phyloP scores from a whole-genome alignment of 2,329 filamentous ascomycete species.

The Penicillium capsulatum region DNA sequence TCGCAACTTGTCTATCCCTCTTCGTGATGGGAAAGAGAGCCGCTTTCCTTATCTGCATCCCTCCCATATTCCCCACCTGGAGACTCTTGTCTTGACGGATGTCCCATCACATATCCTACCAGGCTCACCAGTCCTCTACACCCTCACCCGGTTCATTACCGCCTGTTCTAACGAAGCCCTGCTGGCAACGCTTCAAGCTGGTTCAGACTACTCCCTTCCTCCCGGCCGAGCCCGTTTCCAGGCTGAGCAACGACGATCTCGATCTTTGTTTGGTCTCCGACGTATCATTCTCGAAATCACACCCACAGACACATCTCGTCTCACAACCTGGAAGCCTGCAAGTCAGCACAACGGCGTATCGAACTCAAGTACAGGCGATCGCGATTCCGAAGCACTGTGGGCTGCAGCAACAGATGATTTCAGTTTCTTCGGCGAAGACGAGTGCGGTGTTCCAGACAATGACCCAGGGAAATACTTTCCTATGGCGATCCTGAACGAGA shows the following conservation, averaged over 20 bases:
- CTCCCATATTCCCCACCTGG: slow-evolving; percentile 51
- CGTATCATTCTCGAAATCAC: slow-evolving; percentile 56
- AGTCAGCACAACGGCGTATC: slow-evolving; percentile 46
- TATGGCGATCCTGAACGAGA: slow-evolving; percentile 42
- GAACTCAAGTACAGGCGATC: slow-evolving; percentile 56
- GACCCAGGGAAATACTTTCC: slow-evolving; percentile 45
- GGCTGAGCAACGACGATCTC: slow-evolving; percentile 48
- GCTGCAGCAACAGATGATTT: slow-evolving; percentile 57
- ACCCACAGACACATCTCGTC: slow-evolving; percentile 26
- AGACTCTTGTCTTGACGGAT: slow-evolving; percentile 54
- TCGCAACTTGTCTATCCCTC: slow-evolving; percentile 27
- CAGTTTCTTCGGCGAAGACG: slow-evolving; percentile 57
- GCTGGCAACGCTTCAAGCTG: slow-evolving; percentile 51
- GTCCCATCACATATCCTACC: slow-evolving; percentile 46
- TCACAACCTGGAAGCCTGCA: slow-evolving; percentile 38
- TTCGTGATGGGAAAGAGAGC: slow-evolving; percentile 25
- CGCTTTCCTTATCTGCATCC: slow-evolving; percentile 48
- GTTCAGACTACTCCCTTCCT: slow-evolving; percentile 56
- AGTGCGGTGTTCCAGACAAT: slow-evolving; percentile 49
- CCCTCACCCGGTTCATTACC: slow-evolving; percentile 53
- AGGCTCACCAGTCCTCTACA: slow-evolving; percentile 40
- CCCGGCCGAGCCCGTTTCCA: slow-evolving; percentile 50
- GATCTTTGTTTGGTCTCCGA: slow-evolving; percentile 52
- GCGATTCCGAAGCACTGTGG: slow-evolving; percentile 58
- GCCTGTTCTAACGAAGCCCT: slow-evolving; percentile 54